Percentiles rank a stretch among this genome's conserved stretches.
phyloP scores from a whole-genome alignment of 108 stramenopile genomes.

The Skeletonema menzelii region DNA sequence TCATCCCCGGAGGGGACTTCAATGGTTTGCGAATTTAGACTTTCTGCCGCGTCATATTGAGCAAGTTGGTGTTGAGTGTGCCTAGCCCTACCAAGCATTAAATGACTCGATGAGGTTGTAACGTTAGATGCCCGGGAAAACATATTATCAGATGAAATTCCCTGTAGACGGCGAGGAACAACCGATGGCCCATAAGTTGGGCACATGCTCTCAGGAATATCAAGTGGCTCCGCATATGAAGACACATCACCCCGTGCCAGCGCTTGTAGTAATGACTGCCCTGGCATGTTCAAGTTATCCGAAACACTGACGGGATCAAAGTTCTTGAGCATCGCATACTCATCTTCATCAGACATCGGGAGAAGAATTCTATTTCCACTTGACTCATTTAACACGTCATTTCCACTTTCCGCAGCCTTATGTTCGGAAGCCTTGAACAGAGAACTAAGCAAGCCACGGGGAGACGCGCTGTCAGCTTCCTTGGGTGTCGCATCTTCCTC shows the following conservation, averaged over 20 bases:
- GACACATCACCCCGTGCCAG: background rate
- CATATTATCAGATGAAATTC: background rate
- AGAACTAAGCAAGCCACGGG: constrained; percentile 4
- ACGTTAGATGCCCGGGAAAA: background rate
- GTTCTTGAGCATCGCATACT: constrained; percentile 5
- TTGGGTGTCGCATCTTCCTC: background rate
- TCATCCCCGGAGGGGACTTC: constrained; percentile 25
- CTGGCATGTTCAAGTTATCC: constrained; percentile 16
- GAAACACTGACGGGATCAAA: constrained; percentile 19
- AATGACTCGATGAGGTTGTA: background rate
- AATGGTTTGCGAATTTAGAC: background rate
- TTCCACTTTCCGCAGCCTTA: background rate
- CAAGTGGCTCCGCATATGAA: constrained; percentile 1
- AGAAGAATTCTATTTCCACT: constrained; percentile 9
- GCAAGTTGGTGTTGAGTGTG: constrained; percentile 33
- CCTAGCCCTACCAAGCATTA: constrained; percentile 13
- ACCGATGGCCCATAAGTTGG: constrained; percentile 41
- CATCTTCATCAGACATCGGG: constrained; percentile 5
- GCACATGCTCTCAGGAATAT: constrained; percentile 16
- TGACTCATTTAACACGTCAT: background rate
- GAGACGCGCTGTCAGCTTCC: background rate
- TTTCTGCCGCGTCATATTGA: constrained; percentile 14
- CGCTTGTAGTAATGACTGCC: constrained; percentile 6
- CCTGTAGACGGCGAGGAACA: constrained; percentile 26
- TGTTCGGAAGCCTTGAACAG: constrained; percentile 28